Evolutionary conservation across 2,329 filamentous ascomycete species (phyloP).

Genomic region (Pseudogymnoascus sp.): DNA sequence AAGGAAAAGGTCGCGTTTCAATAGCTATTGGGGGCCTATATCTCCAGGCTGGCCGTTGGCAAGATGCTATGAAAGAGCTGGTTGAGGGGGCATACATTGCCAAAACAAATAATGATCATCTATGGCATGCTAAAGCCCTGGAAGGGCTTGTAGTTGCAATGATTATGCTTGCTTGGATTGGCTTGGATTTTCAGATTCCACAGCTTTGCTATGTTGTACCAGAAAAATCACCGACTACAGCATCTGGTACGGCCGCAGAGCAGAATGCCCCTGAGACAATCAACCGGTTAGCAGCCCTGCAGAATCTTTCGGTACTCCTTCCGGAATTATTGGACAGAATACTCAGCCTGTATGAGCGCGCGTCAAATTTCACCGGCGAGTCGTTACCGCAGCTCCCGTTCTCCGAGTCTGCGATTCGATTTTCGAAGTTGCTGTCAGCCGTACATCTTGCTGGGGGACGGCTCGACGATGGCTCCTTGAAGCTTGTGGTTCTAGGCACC

Average conservation of each 20-base stretch:
- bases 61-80: slow-evolving; percentile 76
- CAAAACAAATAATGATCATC: slow-evolving; percentile 73
- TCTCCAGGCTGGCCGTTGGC: slow-evolving; percentile 83
- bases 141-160: slow-evolving; percentile 80
- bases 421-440: slow-evolving; percentile 60
- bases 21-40: slow-evolving; percentile 80
- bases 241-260: slow-evolving; percentile 17
- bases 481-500: slow-evolving; percentile 57
- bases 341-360: slow-evolving; percentile 62
- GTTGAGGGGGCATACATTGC: slow-evolving; percentile 70
- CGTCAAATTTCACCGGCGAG: slow-evolving; percentile 54
- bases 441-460: slow-evolving; percentile 58
- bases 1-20: slow-evolving; percentile 69
- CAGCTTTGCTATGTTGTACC: slow-evolving; percentile 37
- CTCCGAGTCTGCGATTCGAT: slow-evolving; percentile 65
- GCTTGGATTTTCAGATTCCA: slow-evolving; percentile 73
- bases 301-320: slow-evolving; percentile 49
- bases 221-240: slow-evolving; percentile 26
- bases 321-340: slow-evolving; percentile 72
- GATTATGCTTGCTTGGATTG: slow-evolving; percentile 75
- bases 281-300: slow-evolving; percentile 33
- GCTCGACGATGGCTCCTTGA: slow-evolving; percentile 51
- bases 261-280: slow-evolving; percentile 25
- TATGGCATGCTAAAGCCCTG: slow-evolving; percentile 96
- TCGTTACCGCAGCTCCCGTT: slow-evolving; percentile 61